A percentile compares a stretch with the other conserved stretches of the same genome.
Evolutionary conservation across 129 eudicot species (phyloP).

Genomic region (Pittosporum tobira): DNA sequence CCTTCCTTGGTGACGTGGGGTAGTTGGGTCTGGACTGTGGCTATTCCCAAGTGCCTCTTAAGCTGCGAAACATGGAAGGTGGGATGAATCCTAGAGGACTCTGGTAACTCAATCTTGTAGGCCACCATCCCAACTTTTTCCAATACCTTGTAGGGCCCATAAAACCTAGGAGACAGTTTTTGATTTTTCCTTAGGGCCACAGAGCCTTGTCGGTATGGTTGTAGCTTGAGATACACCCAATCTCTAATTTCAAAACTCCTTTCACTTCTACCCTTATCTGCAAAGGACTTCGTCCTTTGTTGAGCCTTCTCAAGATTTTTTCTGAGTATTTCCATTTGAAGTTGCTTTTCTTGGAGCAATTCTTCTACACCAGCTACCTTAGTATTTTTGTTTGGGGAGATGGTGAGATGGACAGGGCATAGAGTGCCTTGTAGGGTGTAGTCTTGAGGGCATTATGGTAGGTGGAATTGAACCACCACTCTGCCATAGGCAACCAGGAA

Average conservation of each 20-base stretch:
- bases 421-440: neutral
- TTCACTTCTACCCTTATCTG: neutral
- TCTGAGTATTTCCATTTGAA: neutral
- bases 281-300: neutral
- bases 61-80: no score
- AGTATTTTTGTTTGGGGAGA: neutral
- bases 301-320: neutral
- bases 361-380: neutral
- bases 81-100: neutral
- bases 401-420: neutral
- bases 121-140: neutral
- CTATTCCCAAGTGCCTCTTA: neutral
- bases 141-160: no score
- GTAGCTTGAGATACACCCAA: neutral
- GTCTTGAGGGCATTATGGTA: neutral
- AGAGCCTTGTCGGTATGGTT: neutral
- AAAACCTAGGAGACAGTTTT: no score
- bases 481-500: neutral
- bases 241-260: neutral
- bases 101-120: neutral
- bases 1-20: no score
- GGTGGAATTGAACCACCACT: slow-evolving; percentile 1
- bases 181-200: neutral
- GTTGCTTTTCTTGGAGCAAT: no score
- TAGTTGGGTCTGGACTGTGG: neutral